These are phyloP conservation scores for Penicillium sp. DNA, from an alignment of 2,329 filamentous ascomycete species.

Conservation along the genomic window DNA sequence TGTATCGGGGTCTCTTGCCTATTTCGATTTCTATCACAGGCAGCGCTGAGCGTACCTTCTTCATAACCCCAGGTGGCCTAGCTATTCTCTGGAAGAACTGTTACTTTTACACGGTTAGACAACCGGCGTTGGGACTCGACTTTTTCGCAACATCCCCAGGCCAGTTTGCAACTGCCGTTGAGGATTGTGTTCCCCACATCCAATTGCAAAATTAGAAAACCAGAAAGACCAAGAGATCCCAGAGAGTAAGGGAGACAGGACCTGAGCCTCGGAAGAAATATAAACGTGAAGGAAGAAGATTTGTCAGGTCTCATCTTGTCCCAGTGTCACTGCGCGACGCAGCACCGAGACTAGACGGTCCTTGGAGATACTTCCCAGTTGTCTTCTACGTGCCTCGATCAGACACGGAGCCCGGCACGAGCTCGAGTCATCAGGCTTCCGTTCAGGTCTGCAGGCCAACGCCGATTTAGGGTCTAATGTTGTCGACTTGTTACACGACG, in stretches of 20 bases:
- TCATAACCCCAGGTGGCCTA: not conserved
- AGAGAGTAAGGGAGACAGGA: not conserved
- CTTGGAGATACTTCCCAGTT: not conserved
- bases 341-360: not conserved
- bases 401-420: not conserved
- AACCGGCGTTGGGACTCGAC: slow-evolving; percentile 10
- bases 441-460: slow-evolving; percentile 23
- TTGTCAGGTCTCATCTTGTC: not conserved
- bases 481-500: slow-evolving; percentile 34
- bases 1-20: slow-evolving; percentile 1
- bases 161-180: slow-evolving; percentile 29
- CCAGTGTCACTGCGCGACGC: not conserved
- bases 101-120: slow-evolving; percentile 11
- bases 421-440: slow-evolving; percentile 22
- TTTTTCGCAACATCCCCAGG: slow-evolving; percentile 22
- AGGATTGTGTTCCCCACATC: slow-evolving; percentile 23
- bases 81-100: slow-evolving; percentile 25
- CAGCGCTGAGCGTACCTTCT: slow-evolving; percentile 3
- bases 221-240: not conserved
- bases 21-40: not conserved
- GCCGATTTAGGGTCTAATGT: slow-evolving; percentile 29
- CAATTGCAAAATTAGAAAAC: slow-evolving; percentile 13
- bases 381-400: not conserved
- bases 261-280: slow-evolving; percentile 2
- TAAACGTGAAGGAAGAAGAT: not conserved